These are phyloP conservation scores for Ceratobasidium sp. DNA, from an alignment of 1,284 basidiomycete genomes.

Conservation along the genomic window DNA sequence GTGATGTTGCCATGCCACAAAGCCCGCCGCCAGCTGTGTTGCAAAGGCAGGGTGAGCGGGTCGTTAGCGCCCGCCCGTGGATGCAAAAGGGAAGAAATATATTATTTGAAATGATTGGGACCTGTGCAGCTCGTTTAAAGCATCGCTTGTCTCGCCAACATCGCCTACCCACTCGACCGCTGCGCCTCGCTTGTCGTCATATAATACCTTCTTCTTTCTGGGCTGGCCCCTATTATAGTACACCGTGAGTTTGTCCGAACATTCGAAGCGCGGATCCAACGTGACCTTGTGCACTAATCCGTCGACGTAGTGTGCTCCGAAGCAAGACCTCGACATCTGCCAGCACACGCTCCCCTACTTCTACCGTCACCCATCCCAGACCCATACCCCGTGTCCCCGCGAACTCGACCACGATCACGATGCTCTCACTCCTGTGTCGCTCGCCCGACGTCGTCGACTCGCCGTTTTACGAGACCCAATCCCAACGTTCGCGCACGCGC, in stretches of 20 bases:
- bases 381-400: slow-evolving; percentile 2
- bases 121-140: slow-evolving; percentile 8
- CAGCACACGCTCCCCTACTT: slow-evolving; percentile 11
- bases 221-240: slow-evolving; percentile 37
- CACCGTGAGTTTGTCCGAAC: slow-evolving; percentile 31
- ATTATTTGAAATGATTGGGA: not conserved
- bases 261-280: slow-evolving; percentile 14
- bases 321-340: not conserved
- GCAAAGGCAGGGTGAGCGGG: not conserved
- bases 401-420: slow-evolving; percentile 37
- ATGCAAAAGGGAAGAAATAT: not conserved
- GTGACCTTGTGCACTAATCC: slow-evolving; percentile 19
- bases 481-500: slow-evolving; percentile 19
- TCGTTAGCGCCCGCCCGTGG: slow-evolving; percentile 32
- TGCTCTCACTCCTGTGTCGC: slow-evolving; percentile 47
- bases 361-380: not conserved
- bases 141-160: slow-evolving; percentile 25
- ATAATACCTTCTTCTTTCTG: slow-evolving; percentile 12
- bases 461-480: slow-evolving; percentile 30
- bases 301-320: not conserved
- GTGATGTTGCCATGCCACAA: slow-evolving; percentile 8
- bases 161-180: slow-evolving; percentile 13
- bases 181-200: not conserved
- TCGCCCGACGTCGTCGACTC: slow-evolving; percentile 46
- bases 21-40: not conserved